Conservation (phyloP, 2,329 filamentous ascomycete genomes). For the Aspergillus viridinutans region DNA sequence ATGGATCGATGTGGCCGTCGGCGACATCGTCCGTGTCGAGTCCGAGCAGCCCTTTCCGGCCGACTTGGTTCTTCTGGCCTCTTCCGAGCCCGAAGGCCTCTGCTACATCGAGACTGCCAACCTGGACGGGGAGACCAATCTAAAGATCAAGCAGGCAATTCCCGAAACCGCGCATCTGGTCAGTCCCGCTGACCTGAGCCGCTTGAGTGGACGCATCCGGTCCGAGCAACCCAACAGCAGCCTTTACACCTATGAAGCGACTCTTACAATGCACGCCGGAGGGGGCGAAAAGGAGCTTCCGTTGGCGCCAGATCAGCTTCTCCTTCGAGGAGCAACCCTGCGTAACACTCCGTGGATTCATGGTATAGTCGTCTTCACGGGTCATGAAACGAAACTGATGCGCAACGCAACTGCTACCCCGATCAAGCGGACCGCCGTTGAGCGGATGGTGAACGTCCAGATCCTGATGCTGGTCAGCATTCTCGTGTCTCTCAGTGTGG, state of each 20-base stretch:
- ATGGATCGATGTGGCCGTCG: constrained; percentile 91
- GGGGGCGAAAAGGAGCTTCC: constrained; percentile 91
- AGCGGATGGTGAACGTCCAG: constrained; percentile 87
- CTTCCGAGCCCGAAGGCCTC: constrained; percentile 92
- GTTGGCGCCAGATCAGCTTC: constrained; percentile 83
- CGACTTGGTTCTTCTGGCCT: constrained; percentile 85
- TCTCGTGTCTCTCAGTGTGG: constrained; percentile 75
- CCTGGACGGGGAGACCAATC: constrained; percentile 92
- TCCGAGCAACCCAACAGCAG: constrained; percentile 98
- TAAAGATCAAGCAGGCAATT: constrained; percentile 97
- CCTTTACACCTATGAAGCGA: constrained; percentile 96
- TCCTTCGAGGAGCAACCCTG: constrained; percentile 87
- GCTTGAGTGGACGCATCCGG: constrained; percentile 78
- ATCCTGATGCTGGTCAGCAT: constrained; percentile 87
- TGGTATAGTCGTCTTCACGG: constrained; percentile 92
- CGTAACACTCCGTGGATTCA: constrained; percentile 97
- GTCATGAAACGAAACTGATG: constrained; percentile 98
- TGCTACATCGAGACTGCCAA: constrained; percentile 99
- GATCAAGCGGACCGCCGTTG: constrained; percentile 96
- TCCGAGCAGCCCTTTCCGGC: constrained; percentile 94
- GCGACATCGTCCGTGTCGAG: constrained; percentile 87
- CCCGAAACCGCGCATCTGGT: constrained; percentile 88
- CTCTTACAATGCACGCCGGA: constrained; percentile 82
- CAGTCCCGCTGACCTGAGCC: constrained; percentile 77
- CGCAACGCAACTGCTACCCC: constrained; percentile 94